Evolutionary conservation across 202 grass and related monocot genomes (phyloP).

Genomic region (Elaeis oleifera): DNA sequence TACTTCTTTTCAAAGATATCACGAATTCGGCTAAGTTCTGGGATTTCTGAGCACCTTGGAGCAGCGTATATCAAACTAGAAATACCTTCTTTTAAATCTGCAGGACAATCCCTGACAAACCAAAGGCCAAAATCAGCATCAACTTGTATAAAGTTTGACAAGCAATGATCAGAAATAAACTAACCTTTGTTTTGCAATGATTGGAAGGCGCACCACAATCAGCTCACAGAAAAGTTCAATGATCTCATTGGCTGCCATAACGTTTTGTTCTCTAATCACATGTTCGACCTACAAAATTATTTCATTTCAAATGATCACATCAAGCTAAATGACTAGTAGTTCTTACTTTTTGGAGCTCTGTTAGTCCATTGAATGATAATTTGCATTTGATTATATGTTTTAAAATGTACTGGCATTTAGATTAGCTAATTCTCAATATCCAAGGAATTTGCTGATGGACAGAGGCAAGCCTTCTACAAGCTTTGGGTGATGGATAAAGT

Average conservation of each 20-base stretch:
- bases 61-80: constrained; percentile 90
- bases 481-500: too few species aligned
- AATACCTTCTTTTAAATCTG: constrained; percentile 95
- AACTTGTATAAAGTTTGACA: constrained; percentile 2
- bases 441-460: too few species aligned
- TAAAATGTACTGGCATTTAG: too few species aligned
- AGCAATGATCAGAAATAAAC: constrained; percentile 11
- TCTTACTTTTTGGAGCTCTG: too few species aligned
- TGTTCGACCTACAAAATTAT: constrained; percentile 70
- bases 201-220: constrained; percentile 68
- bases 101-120: constrained; percentile 63
- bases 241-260: constrained; percentile 83
- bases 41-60: constrained; percentile 89
- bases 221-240: constrained; percentile 94
- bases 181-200: constrained; percentile 88
- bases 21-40: constrained; percentile 64
- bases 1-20: constrained; percentile 93
- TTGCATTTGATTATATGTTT: too few species aligned
- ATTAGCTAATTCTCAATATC: too few species aligned
- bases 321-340: too few species aligned
- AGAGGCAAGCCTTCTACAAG: too few species aligned
- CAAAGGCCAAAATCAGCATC: constrained; percentile 16
- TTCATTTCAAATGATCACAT: too few species aligned
- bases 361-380: too few species aligned
- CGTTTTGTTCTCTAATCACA: constrained; percentile 96